Evolutionary conservation across 2,329 filamentous ascomycete species (phyloP).

Genomic region (Fusarium lyarnte): DNA sequence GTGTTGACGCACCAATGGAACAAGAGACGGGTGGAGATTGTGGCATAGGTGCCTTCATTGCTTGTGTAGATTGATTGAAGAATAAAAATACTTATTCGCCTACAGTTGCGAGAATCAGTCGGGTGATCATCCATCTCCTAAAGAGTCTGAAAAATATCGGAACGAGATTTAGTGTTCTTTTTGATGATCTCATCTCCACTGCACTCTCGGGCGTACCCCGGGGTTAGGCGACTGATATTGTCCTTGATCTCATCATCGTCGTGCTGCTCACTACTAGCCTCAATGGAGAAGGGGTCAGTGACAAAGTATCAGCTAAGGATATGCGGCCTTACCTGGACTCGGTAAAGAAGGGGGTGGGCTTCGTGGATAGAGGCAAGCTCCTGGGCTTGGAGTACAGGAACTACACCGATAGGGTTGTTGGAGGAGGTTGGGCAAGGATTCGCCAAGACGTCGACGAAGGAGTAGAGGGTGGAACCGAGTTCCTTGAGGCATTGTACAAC

Average conservation of each 20-base stretch:
- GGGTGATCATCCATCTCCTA: neutral
- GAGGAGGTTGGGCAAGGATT: neutral
- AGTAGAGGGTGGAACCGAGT: neutral
- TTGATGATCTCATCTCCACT: neutral
- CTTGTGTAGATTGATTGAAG: neutral
- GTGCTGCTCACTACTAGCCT: too few relatives aligned
- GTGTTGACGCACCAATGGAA: constrained; percentile 49
- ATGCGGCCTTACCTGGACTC: too few relatives aligned
- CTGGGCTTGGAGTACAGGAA: neutral
- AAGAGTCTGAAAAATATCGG: neutral
- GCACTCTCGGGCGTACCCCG: too few relatives aligned
- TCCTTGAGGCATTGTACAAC: neutral
- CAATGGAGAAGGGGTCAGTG: too few relatives aligned
- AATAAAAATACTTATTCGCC: fast-evolving
- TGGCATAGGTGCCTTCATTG: neutral
- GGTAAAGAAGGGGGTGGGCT: neutral
- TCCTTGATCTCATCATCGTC: too few relatives aligned
- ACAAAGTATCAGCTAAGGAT: too few relatives aligned
- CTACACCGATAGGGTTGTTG: fast-evolving
- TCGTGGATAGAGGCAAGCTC: neutral
- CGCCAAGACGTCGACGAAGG: too few relatives aligned
- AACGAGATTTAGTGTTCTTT: too few relatives aligned
- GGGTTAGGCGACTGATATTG: too few relatives aligned
- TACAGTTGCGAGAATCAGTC: fast-evolving
- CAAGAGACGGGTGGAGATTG: constrained; percentile 19